These are phyloP conservation scores for Conoideocrella luteorostrata DNA, from an alignment of 2,329 filamentous ascomycete genomes.

Conservation along the genomic window DNA sequence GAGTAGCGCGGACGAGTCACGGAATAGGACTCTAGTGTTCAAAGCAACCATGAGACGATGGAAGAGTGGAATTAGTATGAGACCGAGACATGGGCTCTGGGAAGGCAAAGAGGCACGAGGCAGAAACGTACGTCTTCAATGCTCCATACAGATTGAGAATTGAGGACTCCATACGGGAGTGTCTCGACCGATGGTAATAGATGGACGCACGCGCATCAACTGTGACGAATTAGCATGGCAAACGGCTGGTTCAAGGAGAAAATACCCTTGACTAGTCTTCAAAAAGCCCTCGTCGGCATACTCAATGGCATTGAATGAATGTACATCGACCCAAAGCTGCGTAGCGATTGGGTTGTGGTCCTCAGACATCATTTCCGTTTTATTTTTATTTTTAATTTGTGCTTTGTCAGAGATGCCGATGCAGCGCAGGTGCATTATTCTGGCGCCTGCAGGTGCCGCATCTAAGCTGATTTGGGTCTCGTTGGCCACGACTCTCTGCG, in stretches of 20 bases:
- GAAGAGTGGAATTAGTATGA: neutral
- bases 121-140: neutral
- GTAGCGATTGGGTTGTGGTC: constrained; percentile 3
- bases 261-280: neutral
- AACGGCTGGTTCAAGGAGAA: neutral
- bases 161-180: constrained; percentile 1
- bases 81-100: neutral
- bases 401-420: neutral
- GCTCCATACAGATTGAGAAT: neutral
- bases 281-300: constrained; percentile 4
- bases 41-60: neutral
- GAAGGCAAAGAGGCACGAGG: neutral
- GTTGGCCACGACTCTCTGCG: constrained; percentile 5
- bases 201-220: neutral
- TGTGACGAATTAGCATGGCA: constrained; percentile 4
- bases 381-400: neutral
- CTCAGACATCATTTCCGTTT: neutral
- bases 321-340: neutral
- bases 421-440: no score
- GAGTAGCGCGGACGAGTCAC: neutral
- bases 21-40: neutral
- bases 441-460: constrained; percentile 4
- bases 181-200: neutral
- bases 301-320: no score
- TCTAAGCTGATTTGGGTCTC: constrained; percentile 4